Evolutionary conservation across 73 alveolate species (phyloP), one percentile per base, ranked within the genome.

Genomic region (Halteria grandinella): DNA sequence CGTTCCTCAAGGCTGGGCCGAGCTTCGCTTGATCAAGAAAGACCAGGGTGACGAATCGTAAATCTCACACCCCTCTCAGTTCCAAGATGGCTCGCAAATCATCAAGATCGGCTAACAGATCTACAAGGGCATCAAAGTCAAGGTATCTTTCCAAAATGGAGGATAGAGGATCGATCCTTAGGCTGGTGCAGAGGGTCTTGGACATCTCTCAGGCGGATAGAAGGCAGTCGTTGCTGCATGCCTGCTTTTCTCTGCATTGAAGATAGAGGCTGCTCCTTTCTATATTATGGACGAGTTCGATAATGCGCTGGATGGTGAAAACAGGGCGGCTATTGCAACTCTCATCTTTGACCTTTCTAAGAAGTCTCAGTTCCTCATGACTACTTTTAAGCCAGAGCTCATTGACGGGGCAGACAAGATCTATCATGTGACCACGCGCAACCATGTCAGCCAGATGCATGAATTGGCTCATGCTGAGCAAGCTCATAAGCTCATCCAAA

Each of bases 241-340:
- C 23, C 92, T 96, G 33, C 70, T 96, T 18, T 85, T 96, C 55
- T 98, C 99, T 73, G 76, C 95, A 20, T 81, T 93, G 60, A 87
- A 93, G 29, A 88, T 91, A 29, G 98, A 95, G 43, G 94, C 98
- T 15, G 97, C 98, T 34, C 99, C 98, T 15, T 95, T 94, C 79
- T 96, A 95, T 79, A 84, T 96, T 41, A 85, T 96, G 52, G 99
- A 96, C 83, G 99, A 96, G 85, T 84, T 96, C 44, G 99, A 96
- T 86, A 96, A 97, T 34, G 99, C 99, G 47, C 88, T 96, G n/a
- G 99, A 94, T 84, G 94, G 97, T 18, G 90, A 86, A 51, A 88
- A 83, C 64, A 93, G 98, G 83, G 84, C 70, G 39, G 88, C 93
- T 62, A 76, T 91, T 28, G 93, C 96, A 31, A 77, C 34, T 2